Base-by-base conservation (phyloP, 768 basidiomycete species). In the Filobasidium floriforme region DNA sequence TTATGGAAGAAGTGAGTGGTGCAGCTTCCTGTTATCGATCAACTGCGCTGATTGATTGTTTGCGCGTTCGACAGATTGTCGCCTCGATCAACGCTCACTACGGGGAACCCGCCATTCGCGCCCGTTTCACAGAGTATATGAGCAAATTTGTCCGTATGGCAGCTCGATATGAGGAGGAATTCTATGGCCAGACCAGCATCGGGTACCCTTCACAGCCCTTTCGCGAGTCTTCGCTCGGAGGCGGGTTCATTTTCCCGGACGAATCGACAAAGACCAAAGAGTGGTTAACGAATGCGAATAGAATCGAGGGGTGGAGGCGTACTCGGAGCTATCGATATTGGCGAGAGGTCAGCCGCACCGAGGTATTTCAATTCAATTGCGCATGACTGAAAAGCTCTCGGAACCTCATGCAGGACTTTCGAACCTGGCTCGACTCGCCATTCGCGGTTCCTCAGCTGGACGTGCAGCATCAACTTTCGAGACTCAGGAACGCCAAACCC, bases 281-380 rank as follows among this genome's bases (percentile, higher is more conserved):
- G 75, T 81, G 96, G 62, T 81, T 82, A 49, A 81, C 82, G 40
- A 92, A 92, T 70, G 85, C 87, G 0, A 85, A 86, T 71, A 84
- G 94, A 41, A 91, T 98, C 44, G 96, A 98, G 73, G 93, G 88
- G 9, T 99, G 94, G 94, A 82, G 89, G 68, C 84, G 84, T 74
- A 94, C 90, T 5, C 85, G 85, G 69, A 86, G 85, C 62, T 96
- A 97, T 77, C 83, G 84, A 63, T 84, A 89, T 68, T 88, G 82
- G 71, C 83, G 86, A 63, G 79, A 81, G 78, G 93, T 93, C 70
- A 68, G 84, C 59, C 6, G 41, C 64, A 29, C 7, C 59, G 28
- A 51, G 41, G 63, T 41, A 40, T 22, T 55, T 59, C 32, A 32
- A 1, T 24, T 26, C 29, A 52, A 1, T 19, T 52, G n/a, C 32